Conservation (phyloP, 495 filamentous ascomycete genomes). For the Daldinia childiae region DNA sequence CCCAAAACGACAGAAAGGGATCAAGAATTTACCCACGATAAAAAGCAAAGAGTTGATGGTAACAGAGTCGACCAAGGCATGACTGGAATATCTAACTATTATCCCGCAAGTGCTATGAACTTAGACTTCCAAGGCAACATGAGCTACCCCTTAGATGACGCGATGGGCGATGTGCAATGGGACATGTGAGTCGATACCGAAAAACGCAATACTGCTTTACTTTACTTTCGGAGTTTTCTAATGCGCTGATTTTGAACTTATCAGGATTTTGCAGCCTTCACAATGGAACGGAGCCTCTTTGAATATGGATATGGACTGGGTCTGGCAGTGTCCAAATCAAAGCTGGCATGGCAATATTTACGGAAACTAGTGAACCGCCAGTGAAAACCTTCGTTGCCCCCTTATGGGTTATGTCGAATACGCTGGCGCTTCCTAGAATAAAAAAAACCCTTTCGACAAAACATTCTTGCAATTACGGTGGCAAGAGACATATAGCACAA, state of each 20-base stretch:
- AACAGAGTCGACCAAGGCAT: constrained; percentile 14
- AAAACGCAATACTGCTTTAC: background rate
- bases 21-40: background rate
- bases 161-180: constrained; percentile 34
- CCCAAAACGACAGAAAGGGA: background rate
- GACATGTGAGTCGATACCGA: constrained; percentile 32
- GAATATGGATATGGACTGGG: constrained; percentile 39
- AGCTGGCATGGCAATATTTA: constrained; percentile 32
- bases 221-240: background rate
- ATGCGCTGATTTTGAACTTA: background rate
- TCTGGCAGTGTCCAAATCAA: constrained; percentile 40
- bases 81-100: constrained; percentile 16
- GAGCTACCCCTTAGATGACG: background rate
- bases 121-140: constrained; percentile 16
- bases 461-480: background rate
- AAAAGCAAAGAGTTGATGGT: background rate
- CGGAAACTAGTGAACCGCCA: background rate
- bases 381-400: too few species aligned
- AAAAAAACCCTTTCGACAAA: background rate
- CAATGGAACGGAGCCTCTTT: constrained; percentile 35
- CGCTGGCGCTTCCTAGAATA: background rate
- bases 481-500: background rate
- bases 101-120: constrained; percentile 1
- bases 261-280: constrained; percentile 37
- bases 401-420: background rate